Evolutionary conservation across 805 yeast genomes (phyloP).

Genomic region (Tetrapisispora iriomotensis): DNA sequence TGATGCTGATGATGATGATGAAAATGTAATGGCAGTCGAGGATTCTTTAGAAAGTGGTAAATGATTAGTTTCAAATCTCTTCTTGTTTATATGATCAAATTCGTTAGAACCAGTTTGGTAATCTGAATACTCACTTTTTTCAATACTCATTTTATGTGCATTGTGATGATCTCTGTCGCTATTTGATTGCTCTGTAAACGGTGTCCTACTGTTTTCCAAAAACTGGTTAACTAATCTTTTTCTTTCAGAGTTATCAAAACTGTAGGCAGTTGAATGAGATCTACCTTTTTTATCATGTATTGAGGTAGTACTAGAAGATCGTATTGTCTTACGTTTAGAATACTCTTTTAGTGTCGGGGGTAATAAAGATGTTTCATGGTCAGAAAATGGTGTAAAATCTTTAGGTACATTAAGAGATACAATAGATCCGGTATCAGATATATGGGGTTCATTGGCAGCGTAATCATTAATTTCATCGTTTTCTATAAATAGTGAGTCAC

Average conservation of each 20-base stretch:
- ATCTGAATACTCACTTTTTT: no score
- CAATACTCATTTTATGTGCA: no score
- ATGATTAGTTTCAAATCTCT: background rate
- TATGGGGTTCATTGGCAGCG: background rate
- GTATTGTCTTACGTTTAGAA: background rate
- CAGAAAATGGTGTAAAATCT: constrained; percentile 1
- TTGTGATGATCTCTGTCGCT: no score
- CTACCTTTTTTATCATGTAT: background rate
- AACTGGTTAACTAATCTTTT: constrained; percentile 23
- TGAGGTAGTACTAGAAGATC: background rate
- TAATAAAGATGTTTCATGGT: background rate
- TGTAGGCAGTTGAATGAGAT: constrained; percentile 1
- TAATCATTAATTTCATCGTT: background rate
- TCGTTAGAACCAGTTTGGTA: no score
- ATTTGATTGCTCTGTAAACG: constrained; percentile 7
- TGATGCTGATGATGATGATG: constrained; percentile 5
- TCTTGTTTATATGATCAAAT: background rate
- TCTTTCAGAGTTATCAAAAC: constrained; percentile 12
- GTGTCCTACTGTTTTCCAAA: constrained; percentile 16
- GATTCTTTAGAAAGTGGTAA: background rate
- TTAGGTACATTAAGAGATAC: background rate
- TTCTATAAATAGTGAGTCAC: constrained; percentile 16
- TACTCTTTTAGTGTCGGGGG: background rate
- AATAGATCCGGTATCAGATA: background rate
- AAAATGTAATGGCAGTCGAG: background rate